Evolutionary conservation across 371 early-diverging fungal genomes (phyloP).

Genomic region (Rhizopus delemar): DNA sequence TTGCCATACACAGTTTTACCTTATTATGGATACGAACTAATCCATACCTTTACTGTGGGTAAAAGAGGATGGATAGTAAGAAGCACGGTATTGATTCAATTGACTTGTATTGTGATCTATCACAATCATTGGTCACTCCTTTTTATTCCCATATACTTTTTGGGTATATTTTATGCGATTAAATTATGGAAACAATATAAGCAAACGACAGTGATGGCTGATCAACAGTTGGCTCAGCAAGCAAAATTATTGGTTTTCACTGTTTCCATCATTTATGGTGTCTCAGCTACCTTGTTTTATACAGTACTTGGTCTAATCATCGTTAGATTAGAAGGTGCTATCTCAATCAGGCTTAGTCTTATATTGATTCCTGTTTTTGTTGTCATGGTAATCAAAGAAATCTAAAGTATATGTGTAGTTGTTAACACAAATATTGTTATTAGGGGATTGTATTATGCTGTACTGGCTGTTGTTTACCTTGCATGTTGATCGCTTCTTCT

Average conservation of each 20-base stretch:
- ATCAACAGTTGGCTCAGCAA: conserved; percentile 51
- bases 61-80: conserved; percentile 6
- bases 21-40: conserved; percentile 61
- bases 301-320: conserved; percentile 74
- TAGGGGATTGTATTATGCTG: conserved; percentile 65
- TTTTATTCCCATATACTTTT: conserved; percentile 77
- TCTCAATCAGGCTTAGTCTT: conserved; percentile 52
- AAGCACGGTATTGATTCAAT: not conserved
- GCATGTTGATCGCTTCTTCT: conserved; percentile 41
- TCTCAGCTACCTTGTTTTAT: conserved; percentile 63
- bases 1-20: conserved; percentile 47
- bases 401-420: not conserved
- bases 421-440: conserved; percentile 4
- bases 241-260: conserved; percentile 55
- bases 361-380: conserved; percentile 85
- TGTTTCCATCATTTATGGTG: conserved; percentile 48
- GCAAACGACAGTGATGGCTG: conserved; percentile 42
- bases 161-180: conserved; percentile 56
- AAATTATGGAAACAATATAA: conserved; percentile 51
- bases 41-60: conserved; percentile 38
- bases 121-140: conserved; percentile 61
- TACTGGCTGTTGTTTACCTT: conserved; percentile 75
- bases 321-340: conserved; percentile 57
- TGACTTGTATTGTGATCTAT: conserved; percentile 51
- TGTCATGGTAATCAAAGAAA: conserved; percentile 40